phyloP scores from a whole-genome alignment of 140 eudicot genomes.

The Flaveria floridana region DNA sequence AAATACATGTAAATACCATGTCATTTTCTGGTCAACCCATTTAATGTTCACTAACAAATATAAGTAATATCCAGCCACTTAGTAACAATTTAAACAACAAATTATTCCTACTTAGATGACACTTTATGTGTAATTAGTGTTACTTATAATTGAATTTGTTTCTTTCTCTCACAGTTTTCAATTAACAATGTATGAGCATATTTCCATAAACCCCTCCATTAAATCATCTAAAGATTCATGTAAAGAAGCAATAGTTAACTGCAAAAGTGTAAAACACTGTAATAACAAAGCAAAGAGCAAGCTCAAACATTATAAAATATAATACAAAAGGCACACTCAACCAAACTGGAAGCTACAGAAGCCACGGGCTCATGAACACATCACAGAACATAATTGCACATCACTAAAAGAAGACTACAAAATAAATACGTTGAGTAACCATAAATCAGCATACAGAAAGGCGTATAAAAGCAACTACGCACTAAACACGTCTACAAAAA shows the following conservation, averaged over 20 bases:
- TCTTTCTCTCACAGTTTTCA: no score
- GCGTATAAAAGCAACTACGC: neutral
- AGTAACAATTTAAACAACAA: no score
- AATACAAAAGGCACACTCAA: neutral
- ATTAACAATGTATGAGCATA: no score
- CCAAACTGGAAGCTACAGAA: neutral
- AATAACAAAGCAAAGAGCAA: neutral
- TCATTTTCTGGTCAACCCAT: no score
- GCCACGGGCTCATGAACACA: neutral
- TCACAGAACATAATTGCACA: neutral
- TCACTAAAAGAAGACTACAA: neutral
- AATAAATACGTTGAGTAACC: neutral
- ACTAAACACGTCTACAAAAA: neutral
- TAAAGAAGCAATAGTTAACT: neutral
- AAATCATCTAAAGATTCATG: neutral
- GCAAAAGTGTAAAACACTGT: neutral
- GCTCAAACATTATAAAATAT: conserved; percentile 1
- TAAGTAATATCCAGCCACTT: no score
- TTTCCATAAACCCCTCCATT: neutral
- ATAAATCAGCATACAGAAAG: neutral
- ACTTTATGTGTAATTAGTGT: no score
- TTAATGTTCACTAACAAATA: no score
- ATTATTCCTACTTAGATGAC: no score
- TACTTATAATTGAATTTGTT: no score
- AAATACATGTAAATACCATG: no score